Evolutionary conservation across 1,284 basidiomycete species (phyloP).

Genomic region (Tilletia horrida): DNA sequence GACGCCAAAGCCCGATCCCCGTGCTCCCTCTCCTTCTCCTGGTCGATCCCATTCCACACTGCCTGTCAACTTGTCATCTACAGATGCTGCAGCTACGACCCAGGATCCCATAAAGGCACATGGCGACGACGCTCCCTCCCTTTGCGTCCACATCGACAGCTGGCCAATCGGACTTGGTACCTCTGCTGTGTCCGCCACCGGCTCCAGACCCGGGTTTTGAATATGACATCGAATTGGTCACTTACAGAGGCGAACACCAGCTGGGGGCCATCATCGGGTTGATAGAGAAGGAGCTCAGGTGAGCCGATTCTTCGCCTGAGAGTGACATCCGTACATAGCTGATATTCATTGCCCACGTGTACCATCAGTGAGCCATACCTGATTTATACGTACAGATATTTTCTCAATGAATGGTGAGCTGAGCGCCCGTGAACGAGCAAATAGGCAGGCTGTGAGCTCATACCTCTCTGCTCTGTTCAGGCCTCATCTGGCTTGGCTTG

Average conservation of each 20-base stretch:
- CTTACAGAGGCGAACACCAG: slow-evolving; percentile 69
- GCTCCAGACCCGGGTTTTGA: background rate
- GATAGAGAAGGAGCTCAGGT: slow-evolving; percentile 56
- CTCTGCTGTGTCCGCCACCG: background rate
- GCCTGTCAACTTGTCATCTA: no score
- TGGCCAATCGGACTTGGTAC: background rate
- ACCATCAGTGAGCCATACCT: slow-evolving; percentile 82
- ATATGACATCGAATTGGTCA: slow-evolving; percentile 59
- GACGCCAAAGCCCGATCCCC: no score
- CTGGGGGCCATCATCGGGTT: slow-evolving; percentile 44
- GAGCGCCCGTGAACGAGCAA: slow-evolving; percentile 10
- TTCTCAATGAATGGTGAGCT: slow-evolving; percentile 77
- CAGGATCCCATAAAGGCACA: background rate
- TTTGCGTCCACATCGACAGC: slow-evolving; percentile 5
- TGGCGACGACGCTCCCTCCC: slow-evolving; percentile 13
- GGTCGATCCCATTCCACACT: no score
- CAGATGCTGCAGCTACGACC: no score
- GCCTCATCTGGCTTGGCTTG: slow-evolving; percentile 90
- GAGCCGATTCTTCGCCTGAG: background rate
- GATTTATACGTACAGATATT: slow-evolving; percentile 71
- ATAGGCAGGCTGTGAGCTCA: no score
- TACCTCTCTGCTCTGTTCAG: slow-evolving; percentile 57
- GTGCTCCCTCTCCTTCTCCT: no score
- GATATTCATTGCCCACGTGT: background rate
- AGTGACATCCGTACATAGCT: background rate